These are phyloP conservation scores for Globisporangium middletonii DNA, from an alignment of 352 stramenopile genomes.

Conservation along the genomic window DNA sequence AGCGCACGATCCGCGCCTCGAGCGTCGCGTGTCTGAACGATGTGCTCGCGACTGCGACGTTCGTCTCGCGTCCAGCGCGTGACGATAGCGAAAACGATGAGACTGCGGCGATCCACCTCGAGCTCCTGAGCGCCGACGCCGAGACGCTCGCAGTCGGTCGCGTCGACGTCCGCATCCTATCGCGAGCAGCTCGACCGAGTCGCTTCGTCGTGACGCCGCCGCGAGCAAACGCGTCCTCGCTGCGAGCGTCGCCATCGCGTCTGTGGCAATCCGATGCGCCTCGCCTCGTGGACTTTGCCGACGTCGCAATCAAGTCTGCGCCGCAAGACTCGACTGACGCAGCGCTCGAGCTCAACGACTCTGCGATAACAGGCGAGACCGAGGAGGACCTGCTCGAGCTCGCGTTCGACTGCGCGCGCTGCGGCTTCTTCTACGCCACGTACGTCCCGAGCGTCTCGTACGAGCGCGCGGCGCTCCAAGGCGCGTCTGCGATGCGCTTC, in stretches of 20 bases:
- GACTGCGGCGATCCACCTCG: not conserved
- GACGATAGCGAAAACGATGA: not conserved
- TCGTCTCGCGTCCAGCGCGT: not conserved
- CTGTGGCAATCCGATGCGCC: not conserved
- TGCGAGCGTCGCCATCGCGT: not conserved
- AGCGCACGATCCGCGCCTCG: conserved; percentile 7
- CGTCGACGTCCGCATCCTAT: not conserved
- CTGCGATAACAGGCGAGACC: not conserved
- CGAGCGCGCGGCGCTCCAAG: conserved; percentile 22
- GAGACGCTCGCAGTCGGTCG: conserved; percentile 1
- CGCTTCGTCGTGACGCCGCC: conserved; percentile 6
- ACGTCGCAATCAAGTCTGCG: not conserved
- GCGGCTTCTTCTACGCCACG: conserved; percentile 20
- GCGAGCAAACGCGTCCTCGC: not conserved
- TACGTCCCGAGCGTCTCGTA: conserved; percentile 39
- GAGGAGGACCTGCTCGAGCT: conserved; percentile 13
- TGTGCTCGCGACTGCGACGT: conserved; percentile 12
- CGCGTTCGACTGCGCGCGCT: conserved; percentile 19
- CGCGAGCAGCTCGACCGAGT: not conserved
- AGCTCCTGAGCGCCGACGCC: conserved; percentile 11
- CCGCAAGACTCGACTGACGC: no score
- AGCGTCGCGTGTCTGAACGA: conserved; percentile 20
- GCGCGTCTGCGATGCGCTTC: conserved; percentile 18
- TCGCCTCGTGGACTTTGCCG: not conserved
- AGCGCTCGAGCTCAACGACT: not conserved